These are phyloP conservation scores for Chrysopogon serrulatus DNA, from an alignment of 176 grass and related monocot genomes.

Conservation along the genomic window DNA sequence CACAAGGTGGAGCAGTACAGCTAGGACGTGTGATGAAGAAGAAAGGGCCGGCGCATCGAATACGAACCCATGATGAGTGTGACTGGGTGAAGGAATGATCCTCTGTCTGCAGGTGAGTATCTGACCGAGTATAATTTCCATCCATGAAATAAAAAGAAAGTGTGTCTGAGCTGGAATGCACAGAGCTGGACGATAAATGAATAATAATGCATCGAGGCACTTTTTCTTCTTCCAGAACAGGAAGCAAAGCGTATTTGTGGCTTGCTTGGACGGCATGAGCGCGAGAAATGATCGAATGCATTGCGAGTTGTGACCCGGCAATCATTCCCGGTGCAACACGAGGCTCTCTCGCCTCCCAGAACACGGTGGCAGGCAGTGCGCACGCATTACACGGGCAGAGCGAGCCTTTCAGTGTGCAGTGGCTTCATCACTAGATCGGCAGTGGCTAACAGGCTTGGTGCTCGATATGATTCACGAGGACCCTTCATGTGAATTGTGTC, in stretches of 20 bases:
- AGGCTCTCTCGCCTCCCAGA: background rate
- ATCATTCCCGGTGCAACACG: background rate
- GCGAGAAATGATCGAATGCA: background rate
- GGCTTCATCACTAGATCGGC: background rate
- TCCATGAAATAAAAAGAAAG: background rate
- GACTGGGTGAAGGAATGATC: conserved; percentile 2
- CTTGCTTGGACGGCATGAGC: background rate
- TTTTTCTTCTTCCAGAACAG: background rate
- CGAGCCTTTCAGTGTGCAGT: background rate
- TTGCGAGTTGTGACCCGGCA: background rate
- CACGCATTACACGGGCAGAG: background rate
- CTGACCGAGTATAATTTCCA: background rate
- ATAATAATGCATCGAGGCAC: background rate
- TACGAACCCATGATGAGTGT: conserved; percentile 9
- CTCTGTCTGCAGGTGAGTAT: background rate
- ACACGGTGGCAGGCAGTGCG: too few relatives aligned
- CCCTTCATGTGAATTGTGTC: too few relatives aligned
- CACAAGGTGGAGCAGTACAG: background rate
- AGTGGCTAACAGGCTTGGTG: background rate
- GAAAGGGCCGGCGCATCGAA: background rate
- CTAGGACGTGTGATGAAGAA: conserved; percentile 18
- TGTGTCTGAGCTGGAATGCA: conserved; percentile 30
- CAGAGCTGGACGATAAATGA: background rate
- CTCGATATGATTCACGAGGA: background rate
- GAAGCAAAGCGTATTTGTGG: background rate